Conservation (phyloP, 2,329 filamentous ascomycete species). For the Penicillium sp. region DNA sequence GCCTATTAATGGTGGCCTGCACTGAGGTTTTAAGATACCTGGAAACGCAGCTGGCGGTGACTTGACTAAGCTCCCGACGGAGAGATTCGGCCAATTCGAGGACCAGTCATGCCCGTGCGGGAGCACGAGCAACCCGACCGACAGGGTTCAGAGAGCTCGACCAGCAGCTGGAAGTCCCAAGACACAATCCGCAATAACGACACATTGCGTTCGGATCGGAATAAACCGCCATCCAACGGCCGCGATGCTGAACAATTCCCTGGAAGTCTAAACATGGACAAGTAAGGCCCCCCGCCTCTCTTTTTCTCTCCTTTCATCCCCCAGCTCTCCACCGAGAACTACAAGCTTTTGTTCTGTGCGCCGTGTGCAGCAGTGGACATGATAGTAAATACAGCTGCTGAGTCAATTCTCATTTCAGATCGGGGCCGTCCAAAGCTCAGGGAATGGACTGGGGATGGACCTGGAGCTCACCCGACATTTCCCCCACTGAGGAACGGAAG, state of each 20-base stretch:
- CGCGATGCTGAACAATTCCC: slow-evolving; percentile 35
- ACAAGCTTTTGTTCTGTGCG: background rate
- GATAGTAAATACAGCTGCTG: slow-evolving; percentile 13
- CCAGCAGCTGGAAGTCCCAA: slow-evolving; percentile 45
- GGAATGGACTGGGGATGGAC: slow-evolving; percentile 40
- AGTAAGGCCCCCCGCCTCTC: slow-evolving; percentile 35
- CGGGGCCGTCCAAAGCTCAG: slow-evolving; percentile 29
- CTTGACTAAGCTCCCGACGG: slow-evolving; percentile 27
- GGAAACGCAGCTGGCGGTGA: slow-evolving; percentile 27
- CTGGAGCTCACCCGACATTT: slow-evolving; percentile 42
- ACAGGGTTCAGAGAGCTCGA: slow-evolving; percentile 48
- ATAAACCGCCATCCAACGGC: slow-evolving; percentile 30
- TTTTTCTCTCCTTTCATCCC: background rate
- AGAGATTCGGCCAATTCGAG: slow-evolving; percentile 24
- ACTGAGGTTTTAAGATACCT: slow-evolving; percentile 13
- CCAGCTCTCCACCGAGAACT: background rate
- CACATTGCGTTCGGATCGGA: slow-evolving; percentile 25
- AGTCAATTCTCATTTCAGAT: slow-evolving; percentile 23
- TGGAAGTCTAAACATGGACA: slow-evolving; percentile 32
- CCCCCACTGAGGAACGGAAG: slow-evolving; percentile 44
- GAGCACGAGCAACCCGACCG: slow-evolving; percentile 40
- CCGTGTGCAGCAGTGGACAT: background rate
- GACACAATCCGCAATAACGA: slow-evolving; percentile 43
- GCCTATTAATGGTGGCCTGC: slow-evolving; percentile 31
- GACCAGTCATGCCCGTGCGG: slow-evolving; percentile 39